Conservation (phyloP, 768 basidiomycete species). For the Boletus coccyginus region DNA sequence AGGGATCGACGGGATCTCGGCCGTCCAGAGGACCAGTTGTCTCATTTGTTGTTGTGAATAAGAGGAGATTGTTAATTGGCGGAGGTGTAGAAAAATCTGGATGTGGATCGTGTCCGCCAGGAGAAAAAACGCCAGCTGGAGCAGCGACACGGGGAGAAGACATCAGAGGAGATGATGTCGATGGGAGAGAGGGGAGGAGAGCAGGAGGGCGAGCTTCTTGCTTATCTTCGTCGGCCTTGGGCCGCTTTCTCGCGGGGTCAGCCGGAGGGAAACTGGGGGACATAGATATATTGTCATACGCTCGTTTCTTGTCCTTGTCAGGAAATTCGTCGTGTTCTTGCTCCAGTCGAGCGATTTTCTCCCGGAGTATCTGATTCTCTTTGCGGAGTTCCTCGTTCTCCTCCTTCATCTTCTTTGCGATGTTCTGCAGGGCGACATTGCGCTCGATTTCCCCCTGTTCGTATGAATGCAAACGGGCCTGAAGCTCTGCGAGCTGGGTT, state of each 20-base stretch:
- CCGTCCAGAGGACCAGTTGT: conserved; percentile 33
- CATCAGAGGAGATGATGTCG: conserved; percentile 46
- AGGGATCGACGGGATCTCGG: conserved; percentile 31
- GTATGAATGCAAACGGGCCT: conserved; percentile 79
- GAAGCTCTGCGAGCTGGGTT: conserved; percentile 81
- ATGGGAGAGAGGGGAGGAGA: conserved; percentile 24
- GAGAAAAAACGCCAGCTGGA: conserved; percentile 30
- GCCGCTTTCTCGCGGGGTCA: conserved; percentile 38
- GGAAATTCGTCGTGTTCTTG: conserved; percentile 30
- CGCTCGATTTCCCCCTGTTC: conserved; percentile 91
- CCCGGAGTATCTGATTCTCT: conserved; percentile 64
- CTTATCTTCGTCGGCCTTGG: conserved; percentile 28
- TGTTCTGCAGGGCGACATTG: conserved; percentile 77
- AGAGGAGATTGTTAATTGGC: conserved; percentile 33
- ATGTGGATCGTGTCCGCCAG: conserved; percentile 30
- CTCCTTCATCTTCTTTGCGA: conserved; percentile 82
- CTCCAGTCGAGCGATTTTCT: conserved; percentile 44
- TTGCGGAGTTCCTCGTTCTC: conserved; percentile 74
- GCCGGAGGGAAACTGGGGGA: conserved; percentile 22
- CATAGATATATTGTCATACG: conserved; percentile 49
- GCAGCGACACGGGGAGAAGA: conserved; percentile 48
- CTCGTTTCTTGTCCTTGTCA: conserved; percentile 53
- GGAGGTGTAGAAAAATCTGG: conserved; percentile 30
- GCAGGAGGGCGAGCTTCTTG: conserved; percentile 15
- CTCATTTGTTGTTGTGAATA: conserved; percentile 34